Conservation (phyloP, 1,284 basidiomycete species). For the Sporisorium graminicola region DNA sequence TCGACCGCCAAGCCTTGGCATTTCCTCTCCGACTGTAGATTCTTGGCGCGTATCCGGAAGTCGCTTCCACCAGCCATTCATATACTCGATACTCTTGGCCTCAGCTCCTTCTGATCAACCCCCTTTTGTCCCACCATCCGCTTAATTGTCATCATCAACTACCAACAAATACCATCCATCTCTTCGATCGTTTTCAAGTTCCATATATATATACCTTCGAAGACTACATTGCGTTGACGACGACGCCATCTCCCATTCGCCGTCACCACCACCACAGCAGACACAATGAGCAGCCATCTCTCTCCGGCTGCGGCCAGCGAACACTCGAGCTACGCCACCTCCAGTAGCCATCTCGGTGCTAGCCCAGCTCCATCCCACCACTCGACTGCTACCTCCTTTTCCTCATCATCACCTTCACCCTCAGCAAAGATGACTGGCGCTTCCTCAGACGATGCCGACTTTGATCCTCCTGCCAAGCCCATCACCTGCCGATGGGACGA, state of each 20-base stretch:
- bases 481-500: conserved; percentile 63
- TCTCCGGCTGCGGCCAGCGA: conserved; percentile 50
- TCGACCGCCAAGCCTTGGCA: conserved; percentile 51
- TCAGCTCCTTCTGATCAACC: neutral
- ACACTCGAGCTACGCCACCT: conserved; percentile 49
- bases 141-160: conserved; percentile 10
- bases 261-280: conserved; percentile 3
- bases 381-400: conserved; percentile 48
- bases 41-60: conserved; percentile 30
- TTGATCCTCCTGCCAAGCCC: conserved; percentile 40
- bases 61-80: conserved; percentile 16
- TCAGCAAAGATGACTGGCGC: conserved; percentile 28
- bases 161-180: conserved; percentile 1
- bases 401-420: conserved; percentile 44
- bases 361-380: conserved; percentile 49
- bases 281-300: conserved; percentile 52
- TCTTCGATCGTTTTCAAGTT: neutral
- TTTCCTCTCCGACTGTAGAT: conserved; percentile 33
- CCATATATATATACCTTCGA: neutral
- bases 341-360: conserved; percentile 40
- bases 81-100: conserved; percentile 34
- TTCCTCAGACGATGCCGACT: conserved; percentile 32
- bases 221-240: neutral
- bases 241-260: neutral
- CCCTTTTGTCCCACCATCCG: conserved; percentile 3